phyloP scores from a whole-genome alignment of 495 filamentous ascomycete genomes.

The Hypoxylon intermedium region DNA sequence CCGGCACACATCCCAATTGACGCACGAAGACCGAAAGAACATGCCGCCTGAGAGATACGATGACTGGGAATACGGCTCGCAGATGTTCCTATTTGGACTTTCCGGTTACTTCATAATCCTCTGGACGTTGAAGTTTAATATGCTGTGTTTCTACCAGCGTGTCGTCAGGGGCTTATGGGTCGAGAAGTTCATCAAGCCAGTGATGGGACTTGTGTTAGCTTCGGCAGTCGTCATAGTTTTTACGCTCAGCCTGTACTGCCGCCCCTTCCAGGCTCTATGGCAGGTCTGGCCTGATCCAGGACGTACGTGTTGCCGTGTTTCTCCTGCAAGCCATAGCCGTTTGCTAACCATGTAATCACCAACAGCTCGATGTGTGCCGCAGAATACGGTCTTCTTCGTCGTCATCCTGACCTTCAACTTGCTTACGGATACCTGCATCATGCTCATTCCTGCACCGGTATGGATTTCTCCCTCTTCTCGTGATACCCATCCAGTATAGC shows the following conservation, averaged over 20 bases:
- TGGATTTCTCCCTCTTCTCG: not conserved
- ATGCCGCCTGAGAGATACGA: conserved; percentile 13
- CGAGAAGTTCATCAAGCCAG: conserved; percentile 24
- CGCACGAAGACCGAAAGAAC: conserved; percentile 16
- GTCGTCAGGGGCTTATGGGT: conserved; percentile 20
- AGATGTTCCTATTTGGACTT: conserved; percentile 27
- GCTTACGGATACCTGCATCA: conserved; percentile 16
- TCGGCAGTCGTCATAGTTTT: conserved; percentile 15
- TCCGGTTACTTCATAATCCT: conserved; percentile 22
- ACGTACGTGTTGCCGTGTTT: conserved; percentile 8
- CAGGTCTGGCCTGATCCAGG: conserved; percentile 32
- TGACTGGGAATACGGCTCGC: conserved; percentile 31
- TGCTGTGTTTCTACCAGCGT: conserved; percentile 27
- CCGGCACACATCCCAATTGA: conserved; percentile 15
- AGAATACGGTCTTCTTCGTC: conserved; percentile 15
- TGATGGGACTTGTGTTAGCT: conserved; percentile 12
- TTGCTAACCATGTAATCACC: not conserved
- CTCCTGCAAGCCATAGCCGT: not conserved
- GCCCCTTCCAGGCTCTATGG: conserved; percentile 19
- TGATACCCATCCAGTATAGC: not conserved
- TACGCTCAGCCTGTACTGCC: conserved; percentile 17
- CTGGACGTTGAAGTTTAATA: conserved; percentile 26
- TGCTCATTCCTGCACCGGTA: conserved; percentile 22
- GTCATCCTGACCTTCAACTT: conserved; percentile 18
- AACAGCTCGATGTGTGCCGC: conserved; percentile 14